Conservation (phyloP, 2,329 filamentous ascomycete genomes). For the Stagonosporopsis rhizophila region DNA sequence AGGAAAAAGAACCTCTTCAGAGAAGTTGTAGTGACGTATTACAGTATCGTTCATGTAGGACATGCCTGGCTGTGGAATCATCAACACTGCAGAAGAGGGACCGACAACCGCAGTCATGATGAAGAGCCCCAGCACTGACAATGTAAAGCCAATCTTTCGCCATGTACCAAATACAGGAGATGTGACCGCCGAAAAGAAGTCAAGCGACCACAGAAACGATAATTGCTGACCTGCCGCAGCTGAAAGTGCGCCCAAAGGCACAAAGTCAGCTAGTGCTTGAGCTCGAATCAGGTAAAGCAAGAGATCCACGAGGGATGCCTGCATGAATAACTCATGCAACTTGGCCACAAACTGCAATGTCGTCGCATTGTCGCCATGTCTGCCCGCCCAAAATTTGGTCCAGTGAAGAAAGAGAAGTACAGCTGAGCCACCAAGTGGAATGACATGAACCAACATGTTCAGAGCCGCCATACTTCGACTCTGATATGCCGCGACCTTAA, state of each 20-base stretch:
- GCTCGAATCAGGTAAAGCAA: not conserved
- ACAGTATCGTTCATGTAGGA: no score
- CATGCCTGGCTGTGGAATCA: not conserved
- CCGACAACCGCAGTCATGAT: not conserved
- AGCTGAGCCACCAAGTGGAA: not conserved
- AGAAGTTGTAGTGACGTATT: not conserved
- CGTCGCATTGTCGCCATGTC: not conserved
- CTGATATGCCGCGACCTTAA: not conserved
- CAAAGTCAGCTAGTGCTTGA: not conserved
- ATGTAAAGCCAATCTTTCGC: not conserved
- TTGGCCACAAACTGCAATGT: not conserved
- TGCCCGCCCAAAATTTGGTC: not conserved
- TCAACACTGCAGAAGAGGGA: not conserved
- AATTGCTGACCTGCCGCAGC: not conserved
- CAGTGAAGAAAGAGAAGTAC: not conserved
- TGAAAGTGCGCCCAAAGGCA: not conserved
- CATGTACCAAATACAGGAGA: not conserved
- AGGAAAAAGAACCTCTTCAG: not conserved
- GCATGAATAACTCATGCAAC: not conserved
- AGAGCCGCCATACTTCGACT: not conserved
- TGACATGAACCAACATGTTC: not conserved
- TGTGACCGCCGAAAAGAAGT: not conserved
- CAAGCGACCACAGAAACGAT: not conserved
- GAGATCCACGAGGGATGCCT: not conserved
- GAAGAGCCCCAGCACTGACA: not conserved